A percentile compares a stretch with the other conserved stretches of the same genome.
phyloP scores from a whole-genome alignment of 208 protist species.

The Wallacemonas sp. region DNA sequence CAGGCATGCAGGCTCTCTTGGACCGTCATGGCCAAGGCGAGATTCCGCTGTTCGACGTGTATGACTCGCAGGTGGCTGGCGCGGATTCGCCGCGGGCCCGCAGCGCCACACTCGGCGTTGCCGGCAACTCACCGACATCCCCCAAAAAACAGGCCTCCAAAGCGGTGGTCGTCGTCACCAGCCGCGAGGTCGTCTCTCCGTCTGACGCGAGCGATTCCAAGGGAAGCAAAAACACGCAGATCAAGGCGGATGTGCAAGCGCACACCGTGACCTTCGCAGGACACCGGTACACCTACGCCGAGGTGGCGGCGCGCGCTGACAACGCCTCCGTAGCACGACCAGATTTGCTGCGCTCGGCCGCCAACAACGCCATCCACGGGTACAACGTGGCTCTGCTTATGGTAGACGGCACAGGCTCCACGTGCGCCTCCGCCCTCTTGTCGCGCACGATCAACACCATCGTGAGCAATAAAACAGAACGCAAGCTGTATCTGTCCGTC shows the following conservation, averaged over 20 bases:
- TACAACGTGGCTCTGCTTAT: conserved; percentile 30
- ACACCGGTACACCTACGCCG: conserved; percentile 19
- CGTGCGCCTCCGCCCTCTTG: conserved; percentile 16
- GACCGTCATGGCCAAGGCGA: neutral
- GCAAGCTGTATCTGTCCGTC: conserved; percentile 20
- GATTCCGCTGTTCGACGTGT: conserved; percentile 1
- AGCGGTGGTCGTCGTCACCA: conserved; percentile 12
- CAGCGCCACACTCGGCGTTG: no score
- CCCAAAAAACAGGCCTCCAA: conserved; percentile 7
- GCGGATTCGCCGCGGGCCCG: neutral
- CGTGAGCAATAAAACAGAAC: conserved; percentile 15
- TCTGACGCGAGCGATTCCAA: conserved; percentile 4
- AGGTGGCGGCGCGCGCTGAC: conserved; percentile 29
- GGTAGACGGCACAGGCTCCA: conserved; percentile 22
- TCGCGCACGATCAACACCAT: conserved; percentile 23
- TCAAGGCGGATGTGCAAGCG: conserved; percentile 19
- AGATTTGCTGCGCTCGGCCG: conserved; percentile 14
- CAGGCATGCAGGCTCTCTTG: conserved; percentile 1
- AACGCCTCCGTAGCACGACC: conserved; percentile 27
- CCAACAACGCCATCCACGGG: conserved; percentile 24
- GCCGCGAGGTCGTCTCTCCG: conserved; percentile 9
- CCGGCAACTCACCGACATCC: no score
- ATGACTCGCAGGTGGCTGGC: neutral
- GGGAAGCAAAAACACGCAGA: neutral
- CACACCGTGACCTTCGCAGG: conserved; percentile 10